A percentile compares a stretch with the other conserved stretches of the same genome.
Evolutionary conservation across 257 asterid species (phyloP).

Genomic region (Anisodus acutangulus): DNA sequence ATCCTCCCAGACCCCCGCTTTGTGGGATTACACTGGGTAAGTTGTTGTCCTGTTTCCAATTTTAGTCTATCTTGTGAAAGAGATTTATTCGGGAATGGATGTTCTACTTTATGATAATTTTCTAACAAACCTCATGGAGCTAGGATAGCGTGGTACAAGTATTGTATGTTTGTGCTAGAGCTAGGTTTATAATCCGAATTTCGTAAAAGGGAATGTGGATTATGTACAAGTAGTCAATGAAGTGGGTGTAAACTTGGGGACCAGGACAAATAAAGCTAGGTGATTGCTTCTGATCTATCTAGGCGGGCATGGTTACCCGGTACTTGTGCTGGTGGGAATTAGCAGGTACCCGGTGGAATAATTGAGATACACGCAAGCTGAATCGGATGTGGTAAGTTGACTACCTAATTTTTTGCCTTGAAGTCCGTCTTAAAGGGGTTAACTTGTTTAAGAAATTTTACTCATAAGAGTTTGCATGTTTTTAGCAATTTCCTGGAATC

Average conservation of each 20-base stretch:
- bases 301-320: not conserved
- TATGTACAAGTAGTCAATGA: not conserved
- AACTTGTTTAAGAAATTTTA: not conserved
- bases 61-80: not conserved
- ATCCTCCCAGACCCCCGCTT: too few relatives aligned
- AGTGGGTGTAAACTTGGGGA: not conserved
- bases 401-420: not conserved
- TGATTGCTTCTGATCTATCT: not conserved
- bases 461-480: not conserved
- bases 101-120: not conserved
- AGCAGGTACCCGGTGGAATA: not conserved
- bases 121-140: slow-evolving; percentile 7
- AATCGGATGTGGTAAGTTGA: not conserved
- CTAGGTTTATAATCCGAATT: not conserved
- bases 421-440: not conserved
- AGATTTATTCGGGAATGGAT: not conserved
- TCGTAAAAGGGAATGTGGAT: not conserved
- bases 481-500: not conserved
- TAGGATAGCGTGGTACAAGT: not conserved
- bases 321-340: not conserved
- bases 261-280: not conserved
- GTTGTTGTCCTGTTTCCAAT: not conserved
- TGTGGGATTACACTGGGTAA: too few relatives aligned
- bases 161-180: not conserved
- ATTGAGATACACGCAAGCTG: not conserved